A percentile compares a stretch with the other conserved stretches of the same genome.
These are phyloP conservation scores for Monosporascus sp. DNA, from an alignment of 2,329 filamentous ascomycete genomes.

Conservation along the genomic window DNA sequence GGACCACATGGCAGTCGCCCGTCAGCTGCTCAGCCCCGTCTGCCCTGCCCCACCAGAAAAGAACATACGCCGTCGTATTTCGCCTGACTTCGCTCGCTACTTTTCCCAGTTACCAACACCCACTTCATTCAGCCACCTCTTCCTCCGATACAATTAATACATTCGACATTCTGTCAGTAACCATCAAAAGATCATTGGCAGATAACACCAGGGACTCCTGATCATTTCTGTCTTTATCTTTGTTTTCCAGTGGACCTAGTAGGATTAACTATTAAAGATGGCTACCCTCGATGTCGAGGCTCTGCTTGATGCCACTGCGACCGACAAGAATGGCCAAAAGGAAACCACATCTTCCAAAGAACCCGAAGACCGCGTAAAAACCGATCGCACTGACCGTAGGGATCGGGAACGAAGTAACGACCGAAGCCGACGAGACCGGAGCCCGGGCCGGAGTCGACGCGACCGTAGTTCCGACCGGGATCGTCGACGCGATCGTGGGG, in stretches of 20 bases:
- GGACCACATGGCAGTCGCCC: too few relatives aligned
- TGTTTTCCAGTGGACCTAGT: background rate
- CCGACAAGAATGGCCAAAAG: slow-evolving; percentile 47
- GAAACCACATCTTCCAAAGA: slow-evolving; percentile 40
- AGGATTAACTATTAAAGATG: slow-evolving; percentile 30
- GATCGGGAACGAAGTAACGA: slow-evolving; percentile 28
- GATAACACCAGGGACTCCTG: background rate
- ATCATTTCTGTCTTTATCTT: background rate
- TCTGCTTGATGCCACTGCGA: slow-evolving; percentile 79
- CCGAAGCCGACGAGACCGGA: slow-evolving; percentile 30
- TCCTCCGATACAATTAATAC: too few relatives aligned
- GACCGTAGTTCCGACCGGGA: slow-evolving; percentile 50
- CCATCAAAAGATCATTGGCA: background rate
- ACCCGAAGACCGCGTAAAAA: slow-evolving; percentile 53
- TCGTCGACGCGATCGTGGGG: slow-evolving; percentile 47
- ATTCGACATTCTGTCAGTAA: background rate
- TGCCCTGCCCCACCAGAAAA: too few relatives aligned
- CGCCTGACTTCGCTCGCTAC: too few relatives aligned
- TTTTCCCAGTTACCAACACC: too few relatives aligned
- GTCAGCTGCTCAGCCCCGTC: too few relatives aligned
- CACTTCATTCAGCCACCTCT: too few relatives aligned
- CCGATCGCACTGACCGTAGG: slow-evolving; percentile 45
- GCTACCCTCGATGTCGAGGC: slow-evolving; percentile 73
- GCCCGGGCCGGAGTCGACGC: slow-evolving; percentile 51
- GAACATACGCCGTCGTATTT: too few relatives aligned